Evolutionary conservation across 257 asterid species (phyloP).

Genomic region (Buddleja alternifolia): DNA sequence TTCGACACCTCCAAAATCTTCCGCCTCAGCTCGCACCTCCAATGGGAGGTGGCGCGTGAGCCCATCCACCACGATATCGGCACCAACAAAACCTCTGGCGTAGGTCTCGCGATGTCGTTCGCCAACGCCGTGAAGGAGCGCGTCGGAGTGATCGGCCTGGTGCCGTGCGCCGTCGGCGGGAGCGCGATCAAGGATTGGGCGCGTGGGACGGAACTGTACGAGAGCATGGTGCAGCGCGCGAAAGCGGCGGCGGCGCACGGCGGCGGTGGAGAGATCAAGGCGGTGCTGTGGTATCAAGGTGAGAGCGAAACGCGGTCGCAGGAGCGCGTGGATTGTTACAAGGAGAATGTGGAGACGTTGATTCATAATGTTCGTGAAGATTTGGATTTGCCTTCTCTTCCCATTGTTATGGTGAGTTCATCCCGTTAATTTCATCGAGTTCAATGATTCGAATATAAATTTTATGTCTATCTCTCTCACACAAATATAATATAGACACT

Average conservation of each 20-base stretch:
- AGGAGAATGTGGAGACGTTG: slow-evolving; percentile 60
- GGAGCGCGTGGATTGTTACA: slow-evolving; percentile 54
- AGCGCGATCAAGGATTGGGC: slow-evolving; percentile 89
- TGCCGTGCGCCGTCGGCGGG: slow-evolving; percentile 95
- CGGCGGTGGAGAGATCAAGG: slow-evolving; percentile 58
- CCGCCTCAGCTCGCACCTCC: slow-evolving; percentile 65
- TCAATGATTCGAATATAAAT: too few species aligned
- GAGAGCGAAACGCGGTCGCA: slow-evolving; percentile 80
- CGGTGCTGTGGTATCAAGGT: slow-evolving; percentile 91
- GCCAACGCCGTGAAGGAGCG: slow-evolving; percentile 68
- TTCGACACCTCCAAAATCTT: slow-evolving; percentile 55
- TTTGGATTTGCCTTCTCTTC: slow-evolving; percentile 65
- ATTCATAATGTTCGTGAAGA: slow-evolving; percentile 58
- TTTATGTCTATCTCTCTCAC: too few species aligned
- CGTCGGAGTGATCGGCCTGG: slow-evolving; percentile 60
- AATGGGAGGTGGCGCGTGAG: slow-evolving; percentile 75
- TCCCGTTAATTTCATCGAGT: too few species aligned
- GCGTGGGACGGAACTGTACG: slow-evolving; percentile 63
- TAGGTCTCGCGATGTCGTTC: slow-evolving; percentile 90
- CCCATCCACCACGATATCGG: slow-evolving; percentile 91
- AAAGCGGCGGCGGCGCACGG: slow-evolving; percentile 43
- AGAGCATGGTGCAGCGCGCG: slow-evolving; percentile 71
- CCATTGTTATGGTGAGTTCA: slow-evolving; percentile 44
- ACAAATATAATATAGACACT: too few species aligned
- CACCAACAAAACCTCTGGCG: slow-evolving; percentile 72